Conservation (phyloP, 2,329 filamentous ascomycete genomes). For the Trichoderma sp. region DNA sequence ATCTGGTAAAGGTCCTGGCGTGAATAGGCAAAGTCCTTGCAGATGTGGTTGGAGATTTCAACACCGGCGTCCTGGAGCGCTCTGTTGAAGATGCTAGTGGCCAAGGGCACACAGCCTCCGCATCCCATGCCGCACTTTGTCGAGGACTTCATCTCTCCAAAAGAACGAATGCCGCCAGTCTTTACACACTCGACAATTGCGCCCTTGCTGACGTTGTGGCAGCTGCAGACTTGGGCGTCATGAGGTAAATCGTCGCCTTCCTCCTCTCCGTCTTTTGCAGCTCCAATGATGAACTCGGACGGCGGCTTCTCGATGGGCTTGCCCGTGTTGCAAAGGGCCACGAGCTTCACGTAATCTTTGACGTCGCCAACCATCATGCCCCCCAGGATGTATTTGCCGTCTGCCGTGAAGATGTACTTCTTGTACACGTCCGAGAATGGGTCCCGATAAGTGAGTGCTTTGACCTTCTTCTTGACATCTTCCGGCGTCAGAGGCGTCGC, state of each 20-base stretch:
- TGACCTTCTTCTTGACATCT: conserved; percentile 53
- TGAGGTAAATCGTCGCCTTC: conserved; percentile 76
- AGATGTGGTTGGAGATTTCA: conserved; percentile 84
- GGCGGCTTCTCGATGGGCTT: conserved; percentile 78
- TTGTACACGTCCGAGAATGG: conserved; percentile 89
- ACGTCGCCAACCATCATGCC: conserved; percentile 98
- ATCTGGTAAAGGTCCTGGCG: conserved; percentile 91
- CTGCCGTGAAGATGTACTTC: conserved; percentile 87
- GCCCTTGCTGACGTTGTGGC: conserved; percentile 88
- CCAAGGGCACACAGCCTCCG: conserved; percentile 85
- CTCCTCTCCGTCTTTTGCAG: conserved; percentile 71
- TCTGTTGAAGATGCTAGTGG: conserved; percentile 87
- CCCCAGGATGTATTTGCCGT: conserved; percentile 88
- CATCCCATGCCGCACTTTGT: conserved; percentile 92
- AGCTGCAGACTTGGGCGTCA: conserved; percentile 88
- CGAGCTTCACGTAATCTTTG: conserved; percentile 84
- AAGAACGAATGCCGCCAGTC: conserved; percentile 76
- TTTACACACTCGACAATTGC: conserved; percentile 74
- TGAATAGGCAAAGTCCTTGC: conserved; percentile 80
- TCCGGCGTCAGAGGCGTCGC: conserved; percentile 35
- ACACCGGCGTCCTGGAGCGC: conserved; percentile 84
- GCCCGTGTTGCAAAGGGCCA: conserved; percentile 82
- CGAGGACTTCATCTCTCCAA: conserved; percentile 82
- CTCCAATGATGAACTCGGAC: conserved; percentile 80
- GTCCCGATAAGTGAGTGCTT: conserved; percentile 84